Evolutionary conservation across 805 yeast species (phyloP).

Genomic region (Ogataea thermomethanolica): DNA sequence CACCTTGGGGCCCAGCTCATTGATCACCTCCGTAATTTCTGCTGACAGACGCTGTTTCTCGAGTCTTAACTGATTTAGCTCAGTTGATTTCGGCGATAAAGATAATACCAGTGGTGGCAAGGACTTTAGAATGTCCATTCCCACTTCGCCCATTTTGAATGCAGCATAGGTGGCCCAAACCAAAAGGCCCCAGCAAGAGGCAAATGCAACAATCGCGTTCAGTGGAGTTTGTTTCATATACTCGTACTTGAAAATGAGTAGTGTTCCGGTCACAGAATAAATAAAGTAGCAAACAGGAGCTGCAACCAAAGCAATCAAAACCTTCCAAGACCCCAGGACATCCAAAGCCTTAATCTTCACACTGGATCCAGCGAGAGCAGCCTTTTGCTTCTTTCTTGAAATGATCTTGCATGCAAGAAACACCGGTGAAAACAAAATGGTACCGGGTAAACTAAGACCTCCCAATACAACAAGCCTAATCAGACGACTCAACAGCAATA

Average conservation of each 20-base stretch:
- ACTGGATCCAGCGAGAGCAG: slow-evolving; percentile 79
- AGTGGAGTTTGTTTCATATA: slow-evolving; percentile 15
- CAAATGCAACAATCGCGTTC: slow-evolving; percentile 33
- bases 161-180: slow-evolving; percentile 83
- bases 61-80: slow-evolving; percentile 52
- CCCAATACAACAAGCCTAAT: slow-evolving; percentile 52
- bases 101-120: slow-evolving; percentile 71
- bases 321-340: slow-evolving; percentile 95
- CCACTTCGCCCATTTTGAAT: slow-evolving; percentile 85
- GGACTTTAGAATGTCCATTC: slow-evolving; percentile 85
- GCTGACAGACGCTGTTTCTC: slow-evolving; percentile 60
- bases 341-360: slow-evolving; percentile 90
- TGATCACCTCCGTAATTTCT: slow-evolving; percentile 77
- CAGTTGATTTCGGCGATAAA: slow-evolving; percentile 48
- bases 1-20: slow-evolving; percentile 77
- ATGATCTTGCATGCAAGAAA: slow-evolving; percentile 70
- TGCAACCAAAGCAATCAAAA: slow-evolving; percentile 77
- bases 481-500: slow-evolving; percentile 55
- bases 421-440: slow-evolving; percentile 82
- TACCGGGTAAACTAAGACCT: slow-evolving; percentile 78
- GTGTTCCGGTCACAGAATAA: slow-evolving; percentile 62
- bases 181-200: slow-evolving; percentile 57
- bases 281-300: slow-evolving; percentile 81
- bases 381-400: slow-evolving; percentile 65
- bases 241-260: slow-evolving; percentile 19